A percentile compares a stretch with the other conserved stretches of the same genome.
phyloP scores from a whole-genome alignment of 306 rosid species.

The Datisca glomerata region DNA sequence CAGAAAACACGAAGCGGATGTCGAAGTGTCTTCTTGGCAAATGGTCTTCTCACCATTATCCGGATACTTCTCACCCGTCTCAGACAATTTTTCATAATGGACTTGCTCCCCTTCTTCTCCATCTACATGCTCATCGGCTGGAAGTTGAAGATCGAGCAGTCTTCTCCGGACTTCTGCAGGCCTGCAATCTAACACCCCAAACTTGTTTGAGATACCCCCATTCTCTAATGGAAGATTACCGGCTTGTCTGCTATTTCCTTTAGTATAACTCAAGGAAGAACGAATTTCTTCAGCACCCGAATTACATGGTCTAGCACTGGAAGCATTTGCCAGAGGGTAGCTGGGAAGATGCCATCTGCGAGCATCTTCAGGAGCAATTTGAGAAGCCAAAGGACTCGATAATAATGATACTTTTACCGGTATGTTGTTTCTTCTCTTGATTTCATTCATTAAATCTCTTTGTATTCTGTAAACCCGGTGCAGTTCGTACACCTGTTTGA shows the following conservation, averaged over 20 bases:
- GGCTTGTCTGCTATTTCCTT: conserved; percentile 30
- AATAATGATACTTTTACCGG: conserved; percentile 50
- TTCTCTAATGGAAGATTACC: conserved; percentile 44
- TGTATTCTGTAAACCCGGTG: conserved; percentile 84
- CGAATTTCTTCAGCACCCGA: conserved; percentile 51
- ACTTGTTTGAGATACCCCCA: conserved; percentile 44
- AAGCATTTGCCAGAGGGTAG: conserved; percentile 31
- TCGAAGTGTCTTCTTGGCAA: conserved; percentile 34
- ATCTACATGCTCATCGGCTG: conserved; percentile 72
- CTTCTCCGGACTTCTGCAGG: conserved; percentile 68
- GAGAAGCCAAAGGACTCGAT: conserved; percentile 55
- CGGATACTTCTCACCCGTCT: conserved; percentile 34
- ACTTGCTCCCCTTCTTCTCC: conserved; percentile 74
- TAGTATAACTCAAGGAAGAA: conserved; percentile 16
- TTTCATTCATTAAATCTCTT: conserved; percentile 77
- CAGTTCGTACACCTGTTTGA: conserved; percentile 68
- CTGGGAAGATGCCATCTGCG: conserved; percentile 14
- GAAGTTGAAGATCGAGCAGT: conserved; percentile 85
- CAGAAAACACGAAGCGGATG: conserved; percentile 32
- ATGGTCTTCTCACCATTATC: conserved; percentile 29
- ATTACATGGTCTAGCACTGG: conserved; percentile 32
- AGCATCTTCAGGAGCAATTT: conserved; percentile 19
- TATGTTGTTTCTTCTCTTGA: conserved; percentile 41
- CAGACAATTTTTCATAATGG: conserved; percentile 42
- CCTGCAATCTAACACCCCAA: conserved; percentile 64